Evolutionary conservation across 1,284 basidiomycete genomes (phyloP).

Genomic region (Athelia psychrophila): DNA sequence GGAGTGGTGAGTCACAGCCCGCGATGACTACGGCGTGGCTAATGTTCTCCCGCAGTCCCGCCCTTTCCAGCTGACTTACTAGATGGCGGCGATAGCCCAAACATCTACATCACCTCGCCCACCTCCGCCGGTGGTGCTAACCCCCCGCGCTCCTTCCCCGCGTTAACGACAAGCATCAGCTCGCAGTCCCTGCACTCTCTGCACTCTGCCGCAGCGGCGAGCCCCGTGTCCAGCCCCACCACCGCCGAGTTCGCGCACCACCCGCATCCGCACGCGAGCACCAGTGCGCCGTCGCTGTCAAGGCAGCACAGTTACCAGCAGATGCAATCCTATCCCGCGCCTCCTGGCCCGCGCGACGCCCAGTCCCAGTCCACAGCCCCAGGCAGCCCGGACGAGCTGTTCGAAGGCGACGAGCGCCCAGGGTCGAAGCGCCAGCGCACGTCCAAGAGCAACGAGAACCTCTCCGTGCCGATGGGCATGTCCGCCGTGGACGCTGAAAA

Average conservation of each 20-base stretch:
- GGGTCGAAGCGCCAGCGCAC: conserved; percentile 4
- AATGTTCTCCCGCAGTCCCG: conserved; percentile 41
- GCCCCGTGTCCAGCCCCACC: conserved; percentile 64
- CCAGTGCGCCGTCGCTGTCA: conserved; percentile 40
- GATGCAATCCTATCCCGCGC: conserved; percentile 26
- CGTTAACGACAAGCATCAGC: conserved; percentile 11
- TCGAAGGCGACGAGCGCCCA: neutral
- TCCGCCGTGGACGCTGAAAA: neutral
- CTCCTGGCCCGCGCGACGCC: conserved; percentile 15
- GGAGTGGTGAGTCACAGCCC: conserved; percentile 38
- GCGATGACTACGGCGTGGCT: conserved; percentile 1
- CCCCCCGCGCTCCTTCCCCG: conserved; percentile 33
- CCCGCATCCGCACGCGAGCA: conserved; percentile 28
- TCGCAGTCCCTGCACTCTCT: conserved; percentile 12
- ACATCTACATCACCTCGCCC: conserved; percentile 72
- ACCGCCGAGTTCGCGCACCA: conserved; percentile 52
- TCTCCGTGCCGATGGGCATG: neutral
- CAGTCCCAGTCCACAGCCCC: neutral
- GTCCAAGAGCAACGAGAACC: neutral
- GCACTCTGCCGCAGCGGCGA: conserved; percentile 39
- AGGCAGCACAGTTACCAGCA: conserved; percentile 62
- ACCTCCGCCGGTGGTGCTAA: conserved; percentile 36
- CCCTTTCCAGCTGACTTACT: conserved; percentile 61
- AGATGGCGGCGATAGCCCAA: conserved; percentile 54
- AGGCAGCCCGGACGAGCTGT: neutral